Conservation (phyloP, 2,329 filamentous ascomycete species). For the Hypoxylon sp. region DNA sequence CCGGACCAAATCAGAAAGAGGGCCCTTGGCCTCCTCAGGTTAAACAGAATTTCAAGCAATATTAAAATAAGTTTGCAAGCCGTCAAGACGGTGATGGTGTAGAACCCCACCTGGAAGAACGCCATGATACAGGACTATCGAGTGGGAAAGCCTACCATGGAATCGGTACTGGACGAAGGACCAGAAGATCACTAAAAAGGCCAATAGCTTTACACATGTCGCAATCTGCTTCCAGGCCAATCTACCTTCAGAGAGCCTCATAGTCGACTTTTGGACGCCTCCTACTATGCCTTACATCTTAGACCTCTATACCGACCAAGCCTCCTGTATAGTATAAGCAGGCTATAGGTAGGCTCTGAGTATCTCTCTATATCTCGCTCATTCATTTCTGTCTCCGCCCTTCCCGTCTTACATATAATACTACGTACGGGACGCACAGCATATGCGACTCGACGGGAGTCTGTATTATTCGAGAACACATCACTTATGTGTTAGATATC, state of each 20-base stretch:
- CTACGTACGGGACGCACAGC: slow-evolving; percentile 21
- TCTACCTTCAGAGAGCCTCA: slow-evolving; percentile 30
- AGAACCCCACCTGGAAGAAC: slow-evolving; percentile 29
- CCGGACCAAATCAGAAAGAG: slow-evolving; percentile 1
- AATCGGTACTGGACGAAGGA: background rate
- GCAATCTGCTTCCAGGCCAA: slow-evolving; percentile 11
- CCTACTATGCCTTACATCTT: slow-evolving; percentile 23
- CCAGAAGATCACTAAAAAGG: slow-evolving; percentile 3
- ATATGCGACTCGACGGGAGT: slow-evolving; percentile 26
- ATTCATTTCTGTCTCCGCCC: slow-evolving; percentile 16
- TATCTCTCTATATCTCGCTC: background rate
- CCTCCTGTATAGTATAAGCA: slow-evolving; percentile 24
- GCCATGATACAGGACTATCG: slow-evolving; percentile 23
- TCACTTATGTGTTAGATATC: slow-evolving; percentile 20
- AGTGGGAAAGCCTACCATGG: slow-evolving; percentile 11
- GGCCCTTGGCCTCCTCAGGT: background rate
- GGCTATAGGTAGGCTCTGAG: slow-evolving; percentile 25
- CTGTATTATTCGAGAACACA: background rate
- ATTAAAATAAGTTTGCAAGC: slow-evolving; percentile 26
- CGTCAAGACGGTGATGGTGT: slow-evolving; percentile 24
- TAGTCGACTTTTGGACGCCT: slow-evolving; percentile 4
- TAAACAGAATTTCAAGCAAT: slow-evolving; percentile 14
- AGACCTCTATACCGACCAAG: background rate
- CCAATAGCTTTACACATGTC: slow-evolving; percentile 21
- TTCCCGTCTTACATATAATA: slow-evolving; percentile 14